Conservation (phyloP, 192 early-diverging fungal species). For the Diversispora epigaea region DNA sequence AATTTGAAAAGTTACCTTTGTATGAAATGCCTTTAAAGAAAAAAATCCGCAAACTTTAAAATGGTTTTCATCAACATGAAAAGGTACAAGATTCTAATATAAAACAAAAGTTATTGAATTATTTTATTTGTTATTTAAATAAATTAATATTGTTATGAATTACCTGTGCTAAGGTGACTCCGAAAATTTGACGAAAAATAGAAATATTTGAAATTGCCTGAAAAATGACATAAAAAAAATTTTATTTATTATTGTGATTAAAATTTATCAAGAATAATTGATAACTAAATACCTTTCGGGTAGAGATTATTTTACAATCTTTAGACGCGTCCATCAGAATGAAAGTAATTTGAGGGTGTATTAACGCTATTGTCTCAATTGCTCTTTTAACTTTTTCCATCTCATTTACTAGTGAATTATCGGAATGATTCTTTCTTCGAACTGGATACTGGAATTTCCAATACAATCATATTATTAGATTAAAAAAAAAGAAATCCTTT, state of each 20-base stretch:
- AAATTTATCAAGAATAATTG: background rate
- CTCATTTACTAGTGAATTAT: conserved; percentile 40
- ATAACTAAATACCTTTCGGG: conserved; percentile 34
- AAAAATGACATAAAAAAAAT: background rate
- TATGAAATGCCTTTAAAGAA: conserved; percentile 37
- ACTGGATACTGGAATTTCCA: conserved; percentile 53
- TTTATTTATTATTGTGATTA: background rate
- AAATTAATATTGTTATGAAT: background rate
- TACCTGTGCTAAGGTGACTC: conserved; percentile 48
- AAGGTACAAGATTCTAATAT: conserved; percentile 21
- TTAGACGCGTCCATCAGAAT: conserved; percentile 39
- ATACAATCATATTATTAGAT: background rate
- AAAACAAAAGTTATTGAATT: background rate
- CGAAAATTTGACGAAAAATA: conserved; percentile 57
- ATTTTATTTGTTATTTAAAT: background rate
- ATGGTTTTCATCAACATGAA: conserved; percentile 26
- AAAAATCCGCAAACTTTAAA: conserved; percentile 41
- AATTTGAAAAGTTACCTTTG: conserved; percentile 39
- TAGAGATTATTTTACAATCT: conserved; percentile 39
- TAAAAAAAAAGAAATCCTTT: background rate
- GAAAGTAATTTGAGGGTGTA: conserved; percentile 43
- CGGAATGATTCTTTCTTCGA: conserved; percentile 48
- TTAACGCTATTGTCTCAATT: conserved; percentile 53
- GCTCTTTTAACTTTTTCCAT: conserved; percentile 50
- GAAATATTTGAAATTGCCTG: conserved; percentile 34